Conservation (phyloP, 2,329 filamentous ascomycete species). For the Aspergillus ochraceus region DNA sequence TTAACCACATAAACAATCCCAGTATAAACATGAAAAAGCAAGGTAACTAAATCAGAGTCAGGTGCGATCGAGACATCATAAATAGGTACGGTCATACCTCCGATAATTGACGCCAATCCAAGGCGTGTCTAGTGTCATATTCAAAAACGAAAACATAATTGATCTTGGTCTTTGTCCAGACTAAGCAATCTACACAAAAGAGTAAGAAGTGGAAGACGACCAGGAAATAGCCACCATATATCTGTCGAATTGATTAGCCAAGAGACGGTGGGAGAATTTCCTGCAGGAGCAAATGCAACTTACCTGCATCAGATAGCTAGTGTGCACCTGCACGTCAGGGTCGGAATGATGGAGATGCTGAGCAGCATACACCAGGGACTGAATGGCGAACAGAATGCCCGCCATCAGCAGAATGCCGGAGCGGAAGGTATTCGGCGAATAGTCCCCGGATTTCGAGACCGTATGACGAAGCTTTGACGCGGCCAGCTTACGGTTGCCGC, state of each 20-base stretch:
- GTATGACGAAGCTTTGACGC: conserved; percentile 80
- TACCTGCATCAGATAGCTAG: conserved; percentile 69
- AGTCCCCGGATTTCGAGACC: conserved; percentile 58
- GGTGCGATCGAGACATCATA: not conserved
- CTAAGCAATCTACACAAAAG: conserved; percentile 81
- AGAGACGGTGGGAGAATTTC: not conserved
- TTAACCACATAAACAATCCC: conserved; percentile 83
- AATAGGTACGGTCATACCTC: conserved; percentile 53
- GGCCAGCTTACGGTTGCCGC: conserved; percentile 88
- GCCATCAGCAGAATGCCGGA: conserved; percentile 68
- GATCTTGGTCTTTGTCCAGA: conserved; percentile 83
- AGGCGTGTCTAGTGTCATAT: conserved; percentile 79
- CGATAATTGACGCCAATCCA: conserved; percentile 86
- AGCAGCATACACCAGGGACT: conserved; percentile 63
- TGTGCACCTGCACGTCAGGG: conserved; percentile 50
- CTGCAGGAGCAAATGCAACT: conserved; percentile 15
- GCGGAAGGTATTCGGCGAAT: conserved; percentile 59
- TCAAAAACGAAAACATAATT: conserved; percentile 98
- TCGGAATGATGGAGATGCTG: conserved; percentile 55
- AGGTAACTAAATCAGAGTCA: conserved; percentile 60
- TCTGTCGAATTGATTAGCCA: conserved; percentile 49
- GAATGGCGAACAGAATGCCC: conserved; percentile 64
- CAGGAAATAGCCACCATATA: conserved; percentile 91
- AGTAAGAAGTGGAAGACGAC: conserved; percentile 75
- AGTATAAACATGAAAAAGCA: conserved; percentile 75